Percentiles rank a stretch among this genome's conserved stretches.
These are phyloP conservation scores for Agaricus bisporus DNA, from an alignment of 768 basidiomycete genomes.

Conservation along the genomic window DNA sequence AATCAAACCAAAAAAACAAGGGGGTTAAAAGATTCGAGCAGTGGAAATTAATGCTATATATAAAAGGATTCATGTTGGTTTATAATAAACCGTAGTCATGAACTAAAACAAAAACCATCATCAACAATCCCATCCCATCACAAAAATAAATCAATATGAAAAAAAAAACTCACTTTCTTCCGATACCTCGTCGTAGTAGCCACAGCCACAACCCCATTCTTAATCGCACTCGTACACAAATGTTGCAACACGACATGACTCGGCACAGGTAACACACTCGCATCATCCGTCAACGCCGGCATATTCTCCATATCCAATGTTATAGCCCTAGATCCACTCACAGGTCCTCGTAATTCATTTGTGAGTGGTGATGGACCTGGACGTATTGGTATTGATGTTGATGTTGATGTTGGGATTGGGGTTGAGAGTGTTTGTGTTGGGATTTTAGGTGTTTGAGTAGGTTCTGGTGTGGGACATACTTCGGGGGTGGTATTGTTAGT, in stretches of 20 bases:
- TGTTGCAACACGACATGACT: slow-evolving; percentile 94
- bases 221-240: slow-evolving; percentile 90
- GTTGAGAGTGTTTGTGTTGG: not conserved
- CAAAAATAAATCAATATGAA: not conserved
- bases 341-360: slow-evolving; percentile 3
- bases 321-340: slow-evolving; percentile 24
- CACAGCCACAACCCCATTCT: slow-evolving; percentile 89
- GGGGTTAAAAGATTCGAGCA: no score
- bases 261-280: slow-evolving; percentile 85
- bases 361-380: slow-evolving; percentile 3
- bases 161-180: slow-evolving; percentile 62
- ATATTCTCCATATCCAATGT: slow-evolving; percentile 29
- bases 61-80: slow-evolving; percentile 16
- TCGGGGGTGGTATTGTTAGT: slow-evolving; percentile 11
- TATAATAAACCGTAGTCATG: slow-evolving; percentile 68
- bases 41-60: no score
- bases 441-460: not conserved
- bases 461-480: slow-evolving; percentile 1
- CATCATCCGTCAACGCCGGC: slow-evolving; percentile 72
- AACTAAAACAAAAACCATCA: slow-evolving; percentile 40
- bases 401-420: not conserved
- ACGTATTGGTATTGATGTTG: slow-evolving; percentile 5
- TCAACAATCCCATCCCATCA: no score
- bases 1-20: no score
- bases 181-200: slow-evolving; percentile 88